Percentiles rank a stretch among this genome's conserved stretches.
These are phyloP conservation scores for Ophiostoma pallidulum DNA, from an alignment of 2,329 filamentous ascomycete species.

Conservation along the genomic window DNA sequence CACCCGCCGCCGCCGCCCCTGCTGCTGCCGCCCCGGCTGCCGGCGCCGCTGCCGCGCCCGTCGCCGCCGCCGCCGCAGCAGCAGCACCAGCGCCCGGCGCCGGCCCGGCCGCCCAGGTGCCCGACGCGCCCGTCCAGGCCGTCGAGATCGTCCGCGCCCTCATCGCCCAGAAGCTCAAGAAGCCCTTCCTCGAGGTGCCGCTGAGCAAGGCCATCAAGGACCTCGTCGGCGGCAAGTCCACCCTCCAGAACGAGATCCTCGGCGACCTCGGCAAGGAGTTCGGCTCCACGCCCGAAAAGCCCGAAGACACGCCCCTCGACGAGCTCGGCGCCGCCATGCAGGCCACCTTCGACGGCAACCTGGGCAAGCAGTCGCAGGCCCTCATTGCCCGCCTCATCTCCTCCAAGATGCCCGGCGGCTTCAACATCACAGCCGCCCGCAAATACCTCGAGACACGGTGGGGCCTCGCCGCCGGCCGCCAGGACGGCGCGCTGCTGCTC, in stretches of 20 bases:
- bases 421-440: conserved; percentile 92
- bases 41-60: conserved; percentile 46
- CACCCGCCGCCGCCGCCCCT: conserved; percentile 25
- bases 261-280: conserved; percentile 98
- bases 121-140: conserved; percentile 79
- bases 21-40: conserved; percentile 45
- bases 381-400: conserved; percentile 91
- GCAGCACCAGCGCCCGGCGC: conserved; percentile 58
- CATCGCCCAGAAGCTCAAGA: conserved; percentile 97
- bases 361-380: conserved; percentile 92
- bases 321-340: conserved; percentile 94
- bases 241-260: conserved; percentile 95
- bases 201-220: conserved; percentile 97
- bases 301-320: conserved; percentile 92
- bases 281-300: conserved; percentile 94
- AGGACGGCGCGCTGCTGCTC: conserved; percentile 82
- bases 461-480: conserved; percentile 76
- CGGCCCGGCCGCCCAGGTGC: conserved; percentile 77
- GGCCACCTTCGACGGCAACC: conserved; percentile 95
- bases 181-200: conserved; percentile 77
- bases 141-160: conserved; percentile 82
- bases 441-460: conserved; percentile 94
- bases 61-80: conserved; percentile 43
- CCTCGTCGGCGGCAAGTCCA: conserved; percentile 95
- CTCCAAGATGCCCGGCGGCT: conserved; percentile 98